Evolutionary conservation across 352 stramenopile genomes (phyloP).

Genomic region (Phytophthora syringae): DNA sequence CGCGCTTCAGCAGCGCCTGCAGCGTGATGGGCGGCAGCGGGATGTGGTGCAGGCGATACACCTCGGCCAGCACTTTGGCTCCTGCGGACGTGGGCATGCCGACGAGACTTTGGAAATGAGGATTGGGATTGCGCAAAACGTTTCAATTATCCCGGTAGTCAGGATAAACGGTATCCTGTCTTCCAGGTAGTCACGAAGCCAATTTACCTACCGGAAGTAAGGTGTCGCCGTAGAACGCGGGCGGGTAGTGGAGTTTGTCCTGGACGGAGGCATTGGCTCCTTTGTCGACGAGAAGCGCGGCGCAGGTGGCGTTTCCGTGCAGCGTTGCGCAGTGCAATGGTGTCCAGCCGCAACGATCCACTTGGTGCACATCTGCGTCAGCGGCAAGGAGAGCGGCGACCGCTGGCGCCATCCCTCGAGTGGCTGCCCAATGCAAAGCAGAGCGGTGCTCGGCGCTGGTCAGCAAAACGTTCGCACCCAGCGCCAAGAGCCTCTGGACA

Average conservation of each 20-base stretch:
- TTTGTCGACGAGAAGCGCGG: conserved; percentile 40
- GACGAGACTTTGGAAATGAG: conserved; percentile 22
- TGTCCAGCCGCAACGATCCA: conserved; percentile 63
- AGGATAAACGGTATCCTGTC: no score
- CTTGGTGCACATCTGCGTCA: conserved; percentile 37
- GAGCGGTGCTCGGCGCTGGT: conserved; percentile 57
- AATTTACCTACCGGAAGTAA: no score
- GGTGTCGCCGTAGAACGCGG: conserved; percentile 27
- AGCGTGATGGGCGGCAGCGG: conserved; percentile 83
- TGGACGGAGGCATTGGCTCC: conserved; percentile 31
- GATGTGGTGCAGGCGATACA: conserved; percentile 87
- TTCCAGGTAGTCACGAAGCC: no score
- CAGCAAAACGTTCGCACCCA: conserved; percentile 45
- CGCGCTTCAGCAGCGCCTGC: conserved; percentile 75
- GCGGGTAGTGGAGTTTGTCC: conserved; percentile 53
- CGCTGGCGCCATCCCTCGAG: conserved; percentile 49
- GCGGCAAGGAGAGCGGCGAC: conserved; percentile 39
- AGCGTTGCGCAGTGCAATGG: conserved; percentile 65
- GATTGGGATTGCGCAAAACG: conserved; percentile 50
- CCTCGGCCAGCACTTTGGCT: conserved; percentile 76
- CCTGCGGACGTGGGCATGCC: conserved; percentile 46
- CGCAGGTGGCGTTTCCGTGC: conserved; percentile 49
- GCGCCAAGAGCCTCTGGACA: conserved; percentile 43
- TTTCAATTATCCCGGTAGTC: no score
- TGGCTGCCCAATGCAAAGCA: conserved; percentile 71